Conservation (phyloP, 192 early-diverging fungal species). For the Pecoramyces ruminantium region DNA sequence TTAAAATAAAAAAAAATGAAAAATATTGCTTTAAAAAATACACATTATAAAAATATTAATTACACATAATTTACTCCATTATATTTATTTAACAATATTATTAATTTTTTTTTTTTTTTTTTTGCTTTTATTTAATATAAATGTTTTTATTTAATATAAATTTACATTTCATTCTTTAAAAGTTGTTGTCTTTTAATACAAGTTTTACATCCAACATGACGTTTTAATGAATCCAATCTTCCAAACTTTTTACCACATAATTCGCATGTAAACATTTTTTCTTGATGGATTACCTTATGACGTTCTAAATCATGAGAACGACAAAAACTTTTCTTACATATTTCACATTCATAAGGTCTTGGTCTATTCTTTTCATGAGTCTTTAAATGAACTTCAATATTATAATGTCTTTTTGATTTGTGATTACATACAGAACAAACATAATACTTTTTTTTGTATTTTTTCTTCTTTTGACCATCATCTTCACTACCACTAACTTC, state of each 20-base stretch:
- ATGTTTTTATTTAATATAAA: too few species aligned
- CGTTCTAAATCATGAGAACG: not conserved
- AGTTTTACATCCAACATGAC: not conserved
- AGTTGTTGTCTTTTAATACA: not conserved
- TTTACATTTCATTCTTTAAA: too few species aligned
- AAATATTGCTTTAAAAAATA: too few species aligned
- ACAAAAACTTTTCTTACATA: not conserved
- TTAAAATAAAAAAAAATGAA: too few species aligned
- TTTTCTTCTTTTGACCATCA: not conserved
- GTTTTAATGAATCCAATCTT: not conserved
- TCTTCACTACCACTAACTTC: not conserved
- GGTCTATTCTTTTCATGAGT: not conserved
- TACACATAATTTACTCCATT: too few species aligned
- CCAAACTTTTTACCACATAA: not conserved
- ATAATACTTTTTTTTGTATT: not conserved
- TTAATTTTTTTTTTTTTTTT: too few species aligned
- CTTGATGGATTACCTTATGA: not conserved
- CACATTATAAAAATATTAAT: too few species aligned
- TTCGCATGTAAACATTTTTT: not conserved
- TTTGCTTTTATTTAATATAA: too few species aligned
- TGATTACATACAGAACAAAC: not conserved
- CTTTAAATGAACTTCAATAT: not conserved
- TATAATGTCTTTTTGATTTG: not conserved
- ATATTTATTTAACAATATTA: too few species aligned
- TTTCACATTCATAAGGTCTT: not conserved